Conservation (phyloP, 768 basidiomycete genomes). For the Pleurotus giganteus region DNA sequence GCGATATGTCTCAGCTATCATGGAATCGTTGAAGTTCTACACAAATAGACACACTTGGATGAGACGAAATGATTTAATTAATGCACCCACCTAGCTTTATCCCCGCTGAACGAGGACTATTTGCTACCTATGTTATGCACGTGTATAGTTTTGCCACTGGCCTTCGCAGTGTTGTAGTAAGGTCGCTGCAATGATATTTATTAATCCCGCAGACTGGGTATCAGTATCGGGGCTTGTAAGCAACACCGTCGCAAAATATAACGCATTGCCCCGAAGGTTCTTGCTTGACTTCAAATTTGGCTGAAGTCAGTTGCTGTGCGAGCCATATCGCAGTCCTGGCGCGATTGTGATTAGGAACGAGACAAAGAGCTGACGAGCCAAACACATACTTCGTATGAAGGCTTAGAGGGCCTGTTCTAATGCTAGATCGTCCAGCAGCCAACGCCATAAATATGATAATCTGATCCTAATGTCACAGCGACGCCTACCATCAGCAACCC, state of each 20-base stretch:
- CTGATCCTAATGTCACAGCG: slow-evolving; percentile 47
- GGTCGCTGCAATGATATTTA: neutral
- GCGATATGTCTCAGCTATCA: slow-evolving; percentile 84
- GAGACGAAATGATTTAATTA: neutral
- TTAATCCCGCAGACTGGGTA: neutral
- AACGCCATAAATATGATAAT: slow-evolving; percentile 77
- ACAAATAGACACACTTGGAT: neutral
- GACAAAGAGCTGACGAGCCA: too few relatives aligned
- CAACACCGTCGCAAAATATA: slow-evolving; percentile 66
- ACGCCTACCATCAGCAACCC: neutral
- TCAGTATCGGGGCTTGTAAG: slow-evolving; percentile 38
- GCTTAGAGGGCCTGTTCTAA: slow-evolving; percentile 56
- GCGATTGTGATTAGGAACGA: neutral
- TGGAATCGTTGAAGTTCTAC: slow-evolving; percentile 64
- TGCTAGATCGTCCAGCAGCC: slow-evolving; percentile 59
- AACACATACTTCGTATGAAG: slow-evolving; percentile 61
- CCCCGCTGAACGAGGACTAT: neutral
- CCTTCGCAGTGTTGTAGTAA: neutral
- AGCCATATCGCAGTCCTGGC: slow-evolving; percentile 69
- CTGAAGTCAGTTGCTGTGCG: slow-evolving; percentile 65
- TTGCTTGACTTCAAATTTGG: slow-evolving; percentile 56
- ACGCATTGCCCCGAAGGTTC: slow-evolving; percentile 35
- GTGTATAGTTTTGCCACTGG: neutral
- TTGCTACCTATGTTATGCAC: neutral
- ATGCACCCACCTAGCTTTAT: neutral